phyloP scores from a whole-genome alignment of 495 filamentous ascomycete species.

The Penicillium verhagenii region DNA sequence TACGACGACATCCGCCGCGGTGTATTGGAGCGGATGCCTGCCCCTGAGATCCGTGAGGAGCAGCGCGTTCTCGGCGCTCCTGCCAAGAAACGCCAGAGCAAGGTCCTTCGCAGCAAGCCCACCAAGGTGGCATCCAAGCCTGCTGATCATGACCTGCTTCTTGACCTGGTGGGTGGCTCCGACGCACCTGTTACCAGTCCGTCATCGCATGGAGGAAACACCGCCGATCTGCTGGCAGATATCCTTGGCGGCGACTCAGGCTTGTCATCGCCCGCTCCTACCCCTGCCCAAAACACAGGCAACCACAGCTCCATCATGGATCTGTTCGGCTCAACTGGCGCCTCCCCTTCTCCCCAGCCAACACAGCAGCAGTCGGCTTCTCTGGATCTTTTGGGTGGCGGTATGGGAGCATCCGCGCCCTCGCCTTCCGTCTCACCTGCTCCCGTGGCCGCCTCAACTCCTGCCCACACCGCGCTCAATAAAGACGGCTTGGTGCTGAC shows the following conservation, averaged over 20 bases:
- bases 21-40: slow-evolving; percentile 95
- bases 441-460: slow-evolving; percentile 37
- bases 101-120: slow-evolving; percentile 66
- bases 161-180: slow-evolving; percentile 90
- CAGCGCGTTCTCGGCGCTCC: slow-evolving; percentile 87
- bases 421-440: slow-evolving; percentile 37
- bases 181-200: slow-evolving; percentile 53
- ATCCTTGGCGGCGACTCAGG: slow-evolving; percentile 59
- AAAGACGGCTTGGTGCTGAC: slow-evolving; percentile 81
- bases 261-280: slow-evolving; percentile 55
- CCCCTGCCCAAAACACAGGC: slow-evolving; percentile 53
- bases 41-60: slow-evolving; percentile 93
- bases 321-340: slow-evolving; percentile 56
- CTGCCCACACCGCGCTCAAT: slow-evolving; percentile 70
- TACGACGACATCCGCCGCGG: slow-evolving; percentile 85
- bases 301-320: slow-evolving; percentile 79
- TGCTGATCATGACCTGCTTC: slow-evolving; percentile 84
- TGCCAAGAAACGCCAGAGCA: slow-evolving; percentile 73
- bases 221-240: slow-evolving; percentile 83
- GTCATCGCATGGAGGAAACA: slow-evolving; percentile 67
- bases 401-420: slow-evolving; percentile 44
- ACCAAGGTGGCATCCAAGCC: slow-evolving; percentile 73
- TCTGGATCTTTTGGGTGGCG: slow-evolving; percentile 47
- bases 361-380: slow-evolving; percentile 41
- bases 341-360: slow-evolving; percentile 38